phyloP scores from a whole-genome alignment of 176 grass and related monocot genomes.

The Rhynchospora tenuis region DNA sequence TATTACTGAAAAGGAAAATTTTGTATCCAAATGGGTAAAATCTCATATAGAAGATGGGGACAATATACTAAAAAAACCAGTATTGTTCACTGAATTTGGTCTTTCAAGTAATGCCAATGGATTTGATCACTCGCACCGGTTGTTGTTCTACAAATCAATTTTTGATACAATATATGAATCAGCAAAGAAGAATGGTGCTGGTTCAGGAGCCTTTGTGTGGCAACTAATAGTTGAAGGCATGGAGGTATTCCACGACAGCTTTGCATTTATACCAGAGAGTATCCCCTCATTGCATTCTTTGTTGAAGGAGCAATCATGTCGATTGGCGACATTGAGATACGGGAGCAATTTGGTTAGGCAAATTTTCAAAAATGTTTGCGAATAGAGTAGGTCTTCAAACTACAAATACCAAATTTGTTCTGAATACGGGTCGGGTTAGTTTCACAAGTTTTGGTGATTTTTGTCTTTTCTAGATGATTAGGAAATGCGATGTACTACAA shows the following conservation, averaged over 20 bases:
- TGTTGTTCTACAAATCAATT: slow-evolving; percentile 60
- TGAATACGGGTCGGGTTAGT: background rate
- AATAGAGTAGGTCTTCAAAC: slow-evolving; percentile 16
- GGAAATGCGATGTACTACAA: background rate
- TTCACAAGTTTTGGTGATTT: background rate
- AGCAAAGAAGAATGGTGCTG: slow-evolving; percentile 48
- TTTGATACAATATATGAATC: slow-evolving; percentile 61
- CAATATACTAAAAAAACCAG: slow-evolving; percentile 59
- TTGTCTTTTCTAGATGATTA: background rate
- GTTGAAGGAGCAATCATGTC: slow-evolving; percentile 78
- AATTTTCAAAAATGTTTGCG: slow-evolving; percentile 31
- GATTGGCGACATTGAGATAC: slow-evolving; percentile 44
- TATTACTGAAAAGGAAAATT: slow-evolving; percentile 62
- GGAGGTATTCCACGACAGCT: slow-evolving; percentile 61
- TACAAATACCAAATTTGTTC: background rate
- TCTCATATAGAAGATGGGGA: slow-evolving; percentile 90
- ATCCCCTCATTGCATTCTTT: slow-evolving; percentile 50
- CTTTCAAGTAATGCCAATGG: slow-evolving; percentile 47
- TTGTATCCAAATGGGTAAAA: slow-evolving; percentile 53
- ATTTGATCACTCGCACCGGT: slow-evolving; percentile 57
- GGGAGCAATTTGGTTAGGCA: slow-evolving; percentile 24
- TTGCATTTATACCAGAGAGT: slow-evolving; percentile 63
- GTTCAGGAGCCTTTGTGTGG: slow-evolving; percentile 65
- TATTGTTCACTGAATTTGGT: slow-evolving; percentile 84
- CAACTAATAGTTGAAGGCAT: slow-evolving; percentile 77